A percentile compares a stretch with the other conserved stretches of the same genome.
Conservation (phyloP, 352 stramenopile genomes). For the Phytophthora niederhauseri region DNA sequence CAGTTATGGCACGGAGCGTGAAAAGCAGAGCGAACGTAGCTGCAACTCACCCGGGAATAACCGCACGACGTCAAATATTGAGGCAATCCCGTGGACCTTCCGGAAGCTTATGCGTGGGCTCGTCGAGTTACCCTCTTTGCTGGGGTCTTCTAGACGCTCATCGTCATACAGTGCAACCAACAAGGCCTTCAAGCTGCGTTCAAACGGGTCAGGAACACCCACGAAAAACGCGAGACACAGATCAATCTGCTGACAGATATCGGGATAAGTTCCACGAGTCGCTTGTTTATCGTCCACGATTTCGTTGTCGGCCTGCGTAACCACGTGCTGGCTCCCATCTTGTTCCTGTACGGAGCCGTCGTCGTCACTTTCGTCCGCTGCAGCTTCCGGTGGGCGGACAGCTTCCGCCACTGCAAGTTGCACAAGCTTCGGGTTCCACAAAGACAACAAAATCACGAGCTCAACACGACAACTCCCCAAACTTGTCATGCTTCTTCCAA, state of each 20-base stretch:
- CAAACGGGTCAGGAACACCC: slow-evolving; percentile 35
- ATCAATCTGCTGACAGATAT: slow-evolving; percentile 40
- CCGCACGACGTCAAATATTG: slow-evolving; percentile 41
- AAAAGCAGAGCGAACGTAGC: neutral
- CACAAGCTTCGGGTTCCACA: slow-evolving; percentile 29
- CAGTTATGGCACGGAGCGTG: neutral
- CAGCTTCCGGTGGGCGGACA: neutral
- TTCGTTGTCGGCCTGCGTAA: neutral
- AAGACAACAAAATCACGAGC: neutral
- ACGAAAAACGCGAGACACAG: slow-evolving; percentile 54
- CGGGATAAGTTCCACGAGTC: neutral
- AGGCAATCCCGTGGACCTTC: slow-evolving; percentile 35
- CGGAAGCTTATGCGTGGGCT: slow-evolving; percentile 22
- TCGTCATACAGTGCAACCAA: slow-evolving; percentile 36
- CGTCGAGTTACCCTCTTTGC: neutral
- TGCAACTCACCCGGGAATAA: slow-evolving; percentile 60
- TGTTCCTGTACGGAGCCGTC: slow-evolving; percentile 15
- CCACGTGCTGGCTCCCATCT: neutral
- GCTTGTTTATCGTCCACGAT: slow-evolving; percentile 2
- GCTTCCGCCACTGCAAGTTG: slow-evolving; percentile 32
- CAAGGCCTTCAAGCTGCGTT: slow-evolving; percentile 28
- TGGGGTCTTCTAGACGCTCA: neutral
- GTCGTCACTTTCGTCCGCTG: slow-evolving; percentile 9
- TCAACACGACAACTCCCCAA: neutral
- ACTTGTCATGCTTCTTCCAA: neutral